A percentile compares a stretch with the other conserved stretches of the same genome.
These are phyloP conservation scores for Vachellia pachyceras DNA, from an alignment of 306 rosid genomes.

Conservation along the genomic window DNA sequence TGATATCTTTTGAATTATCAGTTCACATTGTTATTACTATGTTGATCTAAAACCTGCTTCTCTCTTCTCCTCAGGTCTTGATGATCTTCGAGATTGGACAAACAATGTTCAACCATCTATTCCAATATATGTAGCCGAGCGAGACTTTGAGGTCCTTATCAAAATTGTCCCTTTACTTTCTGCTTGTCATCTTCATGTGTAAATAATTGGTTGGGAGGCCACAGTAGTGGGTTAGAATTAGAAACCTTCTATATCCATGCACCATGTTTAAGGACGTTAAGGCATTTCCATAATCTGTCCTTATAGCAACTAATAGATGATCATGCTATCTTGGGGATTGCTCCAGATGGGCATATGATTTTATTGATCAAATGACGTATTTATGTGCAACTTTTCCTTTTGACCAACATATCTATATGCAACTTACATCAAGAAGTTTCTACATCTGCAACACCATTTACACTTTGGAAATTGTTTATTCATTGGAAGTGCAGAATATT, in stretches of 20 bases:
- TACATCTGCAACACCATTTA: too few species aligned
- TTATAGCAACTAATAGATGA: too few species aligned
- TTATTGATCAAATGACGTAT: neutral
- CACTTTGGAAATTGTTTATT: too few species aligned
- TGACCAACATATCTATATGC: too few species aligned
- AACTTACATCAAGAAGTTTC: too few species aligned
- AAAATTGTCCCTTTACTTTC: constrained; percentile 16
- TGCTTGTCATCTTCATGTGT: constrained; percentile 12
- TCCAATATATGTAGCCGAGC: constrained; percentile 86
- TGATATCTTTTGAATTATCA: constrained; percentile 30
- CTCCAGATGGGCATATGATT: constrained; percentile 4
- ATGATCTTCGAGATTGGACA: constrained; percentile 98
- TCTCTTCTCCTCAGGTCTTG: constrained; percentile 66
- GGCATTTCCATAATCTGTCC: constrained; percentile 8
- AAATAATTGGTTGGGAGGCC: constrained; percentile 7
- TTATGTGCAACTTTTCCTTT: constrained; percentile 3
- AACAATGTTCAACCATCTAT: constrained; percentile 87
- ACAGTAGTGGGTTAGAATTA: neutral
- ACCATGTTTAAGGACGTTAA: constrained; percentile 16
- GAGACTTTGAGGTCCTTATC: constrained; percentile 84
- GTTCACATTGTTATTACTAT: neutral
- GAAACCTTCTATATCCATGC: constrained; percentile 8
- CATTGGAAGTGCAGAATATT: too few species aligned
- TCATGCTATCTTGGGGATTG: constrained; percentile 21
- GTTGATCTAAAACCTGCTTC: constrained; percentile 31